Evolutionary conservation across 139 green algal species (phyloP), one percentile per base, ranked within the genome.

Genomic region (Volvox reticuliferus): DNA sequence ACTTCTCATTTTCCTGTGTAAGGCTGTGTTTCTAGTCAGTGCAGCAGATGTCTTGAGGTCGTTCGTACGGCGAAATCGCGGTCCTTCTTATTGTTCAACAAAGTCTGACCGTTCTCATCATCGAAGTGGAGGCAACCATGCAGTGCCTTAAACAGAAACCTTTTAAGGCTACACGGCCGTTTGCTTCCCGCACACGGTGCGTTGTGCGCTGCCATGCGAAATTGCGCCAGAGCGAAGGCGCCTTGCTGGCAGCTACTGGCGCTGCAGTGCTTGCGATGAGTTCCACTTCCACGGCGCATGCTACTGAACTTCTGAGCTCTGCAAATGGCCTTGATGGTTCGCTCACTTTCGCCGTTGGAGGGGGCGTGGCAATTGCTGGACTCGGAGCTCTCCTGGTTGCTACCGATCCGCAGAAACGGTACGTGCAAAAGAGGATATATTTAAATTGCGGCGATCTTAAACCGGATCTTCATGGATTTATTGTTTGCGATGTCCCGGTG

Each of bases 401-500:
- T 20, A 96, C 97, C 0, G 97, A 99, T 92, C 97, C 97, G 2
- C 92, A 97, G 91, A 97, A 97, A 80, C 92, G 97, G 92, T 95
- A 88, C 13, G 91, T 63, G 2, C 22, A 12, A 32, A 33, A 81
- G 6, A 19, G 30, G 50, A 63, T 21, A 73, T 73, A 28, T 21
- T 35, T 71, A 28, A 5, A 37, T 24, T 35, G 35, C 30, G 44
- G 50, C 68, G 79, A 86, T 86, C 44, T 36, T 30, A 0, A 80
- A 81, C 50, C 75, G 75, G 75, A 81, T 81, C 75, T 81, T n/a
- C n/a, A n/a, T 81, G 32, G 5, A 81, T 36, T 24, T 2, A 73
- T 30, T 6, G 12, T 78, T 78, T 78, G 14, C 69, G 69, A 17
- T 69, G 62, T 19, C 19, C 17, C 19, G 62, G 62, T 69, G 17